A percentile compares a stretch with the other conserved stretches of the same genome.
These are phyloP conservation scores for Epicoccum nigrum DNA, from an alignment of 2,329 filamentous ascomycete genomes.

Conservation along the genomic window DNA sequence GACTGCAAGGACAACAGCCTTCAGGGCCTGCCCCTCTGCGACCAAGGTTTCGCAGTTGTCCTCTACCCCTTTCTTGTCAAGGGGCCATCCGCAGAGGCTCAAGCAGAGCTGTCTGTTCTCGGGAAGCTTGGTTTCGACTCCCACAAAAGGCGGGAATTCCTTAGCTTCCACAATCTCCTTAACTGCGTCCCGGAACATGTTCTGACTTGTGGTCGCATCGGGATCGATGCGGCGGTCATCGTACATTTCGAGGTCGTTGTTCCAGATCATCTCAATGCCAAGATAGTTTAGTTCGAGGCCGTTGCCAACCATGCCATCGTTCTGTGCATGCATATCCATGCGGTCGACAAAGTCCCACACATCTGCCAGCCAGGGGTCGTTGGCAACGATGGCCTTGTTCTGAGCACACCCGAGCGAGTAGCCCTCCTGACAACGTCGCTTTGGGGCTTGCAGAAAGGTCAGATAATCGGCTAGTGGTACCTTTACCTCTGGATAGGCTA, in stretches of 20 bases:
- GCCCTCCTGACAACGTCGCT: conserved; percentile 62
- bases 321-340: conserved; percentile 66
- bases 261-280: conserved; percentile 76
- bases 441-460: conserved; percentile 49
- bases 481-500: conserved; percentile 45
- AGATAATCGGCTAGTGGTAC: conserved; percentile 44
- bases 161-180: conserved; percentile 68
- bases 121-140: conserved; percentile 67
- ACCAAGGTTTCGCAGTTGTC: conserved; percentile 59
- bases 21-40: conserved; percentile 66
- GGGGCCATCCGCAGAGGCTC: conserved; percentile 74
- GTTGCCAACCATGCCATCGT: conserved; percentile 72
- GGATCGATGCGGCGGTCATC: conserved; percentile 45
- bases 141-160: conserved; percentile 67
- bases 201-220: conserved; percentile 57
- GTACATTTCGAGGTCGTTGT: conserved; percentile 66
- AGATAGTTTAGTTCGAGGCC: conserved; percentile 76
- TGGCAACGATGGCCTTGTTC: conserved; percentile 71
- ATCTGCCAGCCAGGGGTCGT: conserved; percentile 76
- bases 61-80: conserved; percentile 59
- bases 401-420: conserved; percentile 64
- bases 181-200: conserved; percentile 62
- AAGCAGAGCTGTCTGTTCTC: conserved; percentile 77
- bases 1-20: conserved; percentile 76
- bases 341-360: conserved; percentile 79